Evolutionary conservation across 2,329 filamentous ascomycete genomes (phyloP).

Genomic region (Clonostachys chloroleuca): DNA sequence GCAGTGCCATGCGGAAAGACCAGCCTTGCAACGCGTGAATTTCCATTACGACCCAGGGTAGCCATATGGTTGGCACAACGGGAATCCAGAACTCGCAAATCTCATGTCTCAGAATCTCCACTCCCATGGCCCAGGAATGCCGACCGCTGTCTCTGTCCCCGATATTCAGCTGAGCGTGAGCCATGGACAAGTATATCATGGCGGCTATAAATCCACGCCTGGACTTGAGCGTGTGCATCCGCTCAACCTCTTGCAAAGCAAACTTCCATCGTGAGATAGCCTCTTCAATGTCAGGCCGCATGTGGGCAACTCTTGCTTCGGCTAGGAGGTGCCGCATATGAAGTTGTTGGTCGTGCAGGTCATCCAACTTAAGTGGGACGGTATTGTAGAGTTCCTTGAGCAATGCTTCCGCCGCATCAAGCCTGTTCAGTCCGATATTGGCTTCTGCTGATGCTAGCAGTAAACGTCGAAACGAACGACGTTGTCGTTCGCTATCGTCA

Average conservation of each 20-base stretch:
- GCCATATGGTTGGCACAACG: constrained; percentile 17
- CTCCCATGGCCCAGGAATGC: constrained; percentile 14
- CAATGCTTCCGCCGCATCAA: constrained; percentile 5
- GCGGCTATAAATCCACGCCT: constrained; percentile 15
- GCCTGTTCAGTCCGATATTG: constrained; percentile 10
- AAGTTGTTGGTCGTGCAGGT: constrained; percentile 21
- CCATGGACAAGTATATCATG: constrained; percentile 17
- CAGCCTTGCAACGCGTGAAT: constrained; percentile 16
- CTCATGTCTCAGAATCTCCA: constrained; percentile 13
- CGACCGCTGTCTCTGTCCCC: constrained; percentile 8
- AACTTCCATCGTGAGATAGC: constrained; percentile 13
- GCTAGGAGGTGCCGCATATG: constrained; percentile 19
- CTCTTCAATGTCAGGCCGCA: constrained; percentile 3
- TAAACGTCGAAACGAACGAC: constrained; percentile 14
- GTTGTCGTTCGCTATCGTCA: constrained; percentile 6
- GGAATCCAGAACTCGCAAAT: constrained; percentile 23
- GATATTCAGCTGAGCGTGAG: constrained; percentile 14
- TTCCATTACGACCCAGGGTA: constrained; percentile 14
- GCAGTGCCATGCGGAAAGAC: constrained; percentile 24
- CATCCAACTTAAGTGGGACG: constrained; percentile 15
- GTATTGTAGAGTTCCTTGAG: constrained; percentile 7
- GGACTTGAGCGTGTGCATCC: constrained; percentile 10
- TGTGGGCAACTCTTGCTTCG: constrained; percentile 14
- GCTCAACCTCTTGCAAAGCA: constrained; percentile 9
- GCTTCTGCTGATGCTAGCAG: constrained; percentile 15